Conservation (phyloP, 75 land plant genomes). For the Picea sitchensis region DNA sequence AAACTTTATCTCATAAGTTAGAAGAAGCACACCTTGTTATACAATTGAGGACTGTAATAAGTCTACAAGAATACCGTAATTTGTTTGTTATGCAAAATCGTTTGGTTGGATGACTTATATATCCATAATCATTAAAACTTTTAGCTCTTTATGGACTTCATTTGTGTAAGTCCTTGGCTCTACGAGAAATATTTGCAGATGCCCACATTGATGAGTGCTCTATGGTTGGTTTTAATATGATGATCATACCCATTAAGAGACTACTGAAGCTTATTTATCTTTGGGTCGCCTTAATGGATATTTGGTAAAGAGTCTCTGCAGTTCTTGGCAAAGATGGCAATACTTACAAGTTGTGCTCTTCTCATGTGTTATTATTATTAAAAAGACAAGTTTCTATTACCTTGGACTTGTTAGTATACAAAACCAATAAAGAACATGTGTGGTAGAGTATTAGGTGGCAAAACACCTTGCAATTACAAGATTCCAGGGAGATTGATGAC, state of each 20-base stretch:
- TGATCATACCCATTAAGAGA: conserved; percentile 71
- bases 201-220: conserved; percentile 83
- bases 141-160: conserved; percentile 72
- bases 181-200: conserved; percentile 86
- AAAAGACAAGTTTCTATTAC: too few species aligned
- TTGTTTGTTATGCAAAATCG: conserved; percentile 83
- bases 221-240: conserved; percentile 75
- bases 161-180: conserved; percentile 61
- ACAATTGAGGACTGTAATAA: conserved; percentile 59
- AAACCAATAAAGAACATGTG: too few species aligned
- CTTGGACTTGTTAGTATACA: too few species aligned
- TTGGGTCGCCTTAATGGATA: conserved; percentile 70
- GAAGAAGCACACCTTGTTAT: conserved; percentile 77
- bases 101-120: conserved; percentile 73
- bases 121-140: conserved; percentile 80
- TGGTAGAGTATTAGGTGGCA: too few species aligned
- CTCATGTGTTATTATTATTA: too few species aligned
- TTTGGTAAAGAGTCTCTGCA: conserved; percentile 40
- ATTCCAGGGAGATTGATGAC: too few species aligned
- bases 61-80: conserved; percentile 80
- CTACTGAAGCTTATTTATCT: conserved; percentile 73
- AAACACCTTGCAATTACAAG: too few species aligned
- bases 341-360: too few species aligned
- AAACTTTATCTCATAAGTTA: conserved; percentile 65
- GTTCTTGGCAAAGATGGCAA: conserved; percentile 7